phyloP scores from a whole-genome alignment of 495 filamentous ascomycete genomes.

The Penicillium verhagenii region DNA sequence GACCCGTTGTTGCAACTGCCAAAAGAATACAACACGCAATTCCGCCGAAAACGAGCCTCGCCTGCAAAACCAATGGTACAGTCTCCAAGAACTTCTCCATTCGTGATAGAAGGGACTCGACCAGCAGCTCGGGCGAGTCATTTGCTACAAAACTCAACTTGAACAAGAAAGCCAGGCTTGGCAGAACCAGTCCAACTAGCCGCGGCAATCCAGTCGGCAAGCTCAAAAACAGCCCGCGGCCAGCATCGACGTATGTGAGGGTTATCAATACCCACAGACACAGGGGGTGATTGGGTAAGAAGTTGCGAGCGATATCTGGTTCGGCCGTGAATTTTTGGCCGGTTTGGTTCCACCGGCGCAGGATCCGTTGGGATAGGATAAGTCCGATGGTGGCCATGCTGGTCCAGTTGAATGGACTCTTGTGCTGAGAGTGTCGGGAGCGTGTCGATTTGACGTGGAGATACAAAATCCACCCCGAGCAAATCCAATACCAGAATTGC shows the following conservation, averaged over 20 bases:
- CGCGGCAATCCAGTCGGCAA: slow-evolving; percentile 25
- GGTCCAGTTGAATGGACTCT: background rate
- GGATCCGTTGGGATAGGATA: slow-evolving; percentile 54
- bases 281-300: slow-evolving; percentile 58
- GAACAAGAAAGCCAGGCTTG: slow-evolving; percentile 67
- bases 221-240: slow-evolving; percentile 32
- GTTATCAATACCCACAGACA: slow-evolving; percentile 76
- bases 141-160: slow-evolving; percentile 78
- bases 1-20: slow-evolving; percentile 14
- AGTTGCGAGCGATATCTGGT: slow-evolving; percentile 73
- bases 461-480: slow-evolving; percentile 71
- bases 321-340: slow-evolving; percentile 91
- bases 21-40: slow-evolving; percentile 44
- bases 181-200: slow-evolving; percentile 20
- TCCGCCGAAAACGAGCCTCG: slow-evolving; percentile 46
- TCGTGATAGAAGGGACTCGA: slow-evolving; percentile 47
- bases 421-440: background rate
- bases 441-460: slow-evolving; percentile 54
- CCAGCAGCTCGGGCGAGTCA: slow-evolving; percentile 82
- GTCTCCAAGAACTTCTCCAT: slow-evolving; percentile 47
- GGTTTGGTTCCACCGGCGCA: slow-evolving; percentile 90
- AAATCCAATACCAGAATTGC: slow-evolving; percentile 95
- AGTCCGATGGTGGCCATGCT: slow-evolving; percentile 24
- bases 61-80: slow-evolving; percentile 47
- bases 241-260: slow-evolving; percentile 60